Evolutionary conservation across 2,329 filamentous ascomycete genomes (phyloP).

Genomic region (Claviceps sorghi): DNA sequence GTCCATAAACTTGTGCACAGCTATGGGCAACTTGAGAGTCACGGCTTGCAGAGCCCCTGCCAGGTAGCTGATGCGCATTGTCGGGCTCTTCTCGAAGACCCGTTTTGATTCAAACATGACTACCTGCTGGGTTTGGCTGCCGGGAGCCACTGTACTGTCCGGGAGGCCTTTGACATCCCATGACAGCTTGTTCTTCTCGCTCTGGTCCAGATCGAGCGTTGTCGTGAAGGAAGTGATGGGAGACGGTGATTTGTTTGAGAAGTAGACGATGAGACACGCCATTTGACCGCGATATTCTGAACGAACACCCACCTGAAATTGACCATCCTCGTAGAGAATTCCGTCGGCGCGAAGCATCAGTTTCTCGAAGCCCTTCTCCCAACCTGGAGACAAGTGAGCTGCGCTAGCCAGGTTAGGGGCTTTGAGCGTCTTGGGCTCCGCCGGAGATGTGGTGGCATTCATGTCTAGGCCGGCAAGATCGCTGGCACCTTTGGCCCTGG

Average conservation of each 20-base stretch:
- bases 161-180: slow-evolving; percentile 82
- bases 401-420: slow-evolving; percentile 80
- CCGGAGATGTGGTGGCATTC: slow-evolving; percentile 41
- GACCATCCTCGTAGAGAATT: slow-evolving; percentile 84
- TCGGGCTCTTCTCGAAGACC: slow-evolving; percentile 72
- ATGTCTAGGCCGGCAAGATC: slow-evolving; percentile 78
- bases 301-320: slow-evolving; percentile 81
- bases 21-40: slow-evolving; percentile 76
- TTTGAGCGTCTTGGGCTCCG: slow-evolving; percentile 44
- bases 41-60: slow-evolving; percentile 86
- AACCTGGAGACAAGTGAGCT: slow-evolving; percentile 83
- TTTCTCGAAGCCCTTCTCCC: slow-evolving; percentile 79
- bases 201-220: slow-evolving; percentile 66
- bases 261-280: slow-evolving; percentile 90
- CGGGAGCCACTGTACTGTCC: slow-evolving; percentile 61
- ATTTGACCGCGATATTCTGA: slow-evolving; percentile 93
- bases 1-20: slow-evolving; percentile 95
- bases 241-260: slow-evolving; percentile 82
- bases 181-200: slow-evolving; percentile 52
- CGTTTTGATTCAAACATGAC: slow-evolving; percentile 83
- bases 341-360: slow-evolving; percentile 70
- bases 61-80: slow-evolving; percentile 85
- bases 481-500: slow-evolving; percentile 36
- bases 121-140: slow-evolving; percentile 77
- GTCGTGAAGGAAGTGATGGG: slow-evolving; percentile 86